Conservation (phyloP, 164 flowering plant species). For the Cinnamomum micranthum region DNA sequence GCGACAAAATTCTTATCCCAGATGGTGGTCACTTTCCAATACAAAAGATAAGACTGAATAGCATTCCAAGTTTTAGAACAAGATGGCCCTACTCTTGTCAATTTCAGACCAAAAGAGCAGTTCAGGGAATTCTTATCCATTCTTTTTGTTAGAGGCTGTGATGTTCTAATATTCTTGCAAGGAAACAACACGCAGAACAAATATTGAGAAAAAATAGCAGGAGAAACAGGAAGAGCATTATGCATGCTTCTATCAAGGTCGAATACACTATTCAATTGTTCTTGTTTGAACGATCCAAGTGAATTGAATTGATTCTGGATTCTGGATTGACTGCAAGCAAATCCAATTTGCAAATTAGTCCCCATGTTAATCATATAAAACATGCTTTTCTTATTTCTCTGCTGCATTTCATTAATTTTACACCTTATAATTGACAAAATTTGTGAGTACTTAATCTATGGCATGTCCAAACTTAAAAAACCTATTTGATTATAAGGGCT, state of each 20-base stretch:
- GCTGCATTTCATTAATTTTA: too few relatives aligned
- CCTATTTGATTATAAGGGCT: too few relatives aligned
- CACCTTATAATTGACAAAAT: too few relatives aligned
- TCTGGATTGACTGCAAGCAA: slow-evolving; percentile 4
- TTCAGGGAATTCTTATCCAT: not conserved
- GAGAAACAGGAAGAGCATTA: not conserved
- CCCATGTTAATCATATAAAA: too few relatives aligned
- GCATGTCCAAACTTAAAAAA: too few relatives aligned
- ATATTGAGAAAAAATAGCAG: not conserved
- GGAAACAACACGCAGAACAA: not conserved
- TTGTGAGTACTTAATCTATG: too few relatives aligned
- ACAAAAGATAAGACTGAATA: not conserved
- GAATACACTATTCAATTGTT: too few relatives aligned
- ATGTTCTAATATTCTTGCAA: not conserved
- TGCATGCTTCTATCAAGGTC: too few relatives aligned
- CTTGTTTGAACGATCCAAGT: not conserved
- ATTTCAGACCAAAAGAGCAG: not conserved
- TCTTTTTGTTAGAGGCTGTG: not conserved
- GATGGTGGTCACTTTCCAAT: too few relatives aligned
- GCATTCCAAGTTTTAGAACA: not conserved
- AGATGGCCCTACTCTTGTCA: not conserved
- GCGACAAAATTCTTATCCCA: too few relatives aligned
- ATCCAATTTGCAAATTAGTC: too few relatives aligned
- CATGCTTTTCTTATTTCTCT: too few relatives aligned
- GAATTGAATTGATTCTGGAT: slow-evolving; percentile 8